Percentiles rank a stretch among this genome's conserved stretches.
Evolutionary conservation across 192 early-diverging fungal genomes (phyloP).

Genomic region (Linnemannia hyalina): DNA sequence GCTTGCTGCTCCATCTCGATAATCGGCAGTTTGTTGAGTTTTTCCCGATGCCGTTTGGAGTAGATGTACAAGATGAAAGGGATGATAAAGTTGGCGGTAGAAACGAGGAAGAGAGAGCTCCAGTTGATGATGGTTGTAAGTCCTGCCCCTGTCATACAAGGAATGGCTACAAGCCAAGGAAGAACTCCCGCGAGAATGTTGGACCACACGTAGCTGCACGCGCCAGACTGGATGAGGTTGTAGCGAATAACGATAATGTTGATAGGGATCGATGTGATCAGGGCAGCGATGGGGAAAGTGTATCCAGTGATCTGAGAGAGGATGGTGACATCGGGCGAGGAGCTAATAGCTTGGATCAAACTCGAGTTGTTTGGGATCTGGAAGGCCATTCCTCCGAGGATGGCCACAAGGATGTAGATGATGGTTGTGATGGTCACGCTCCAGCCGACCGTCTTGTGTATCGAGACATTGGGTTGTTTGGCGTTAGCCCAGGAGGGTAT

Average conservation of each 20-base stretch:
- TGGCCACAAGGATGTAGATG: conserved; percentile 67
- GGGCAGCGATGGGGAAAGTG: conserved; percentile 64
- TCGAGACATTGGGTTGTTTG: conserved; percentile 67
- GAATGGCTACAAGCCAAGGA: conserved; percentile 74
- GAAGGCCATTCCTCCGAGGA: conserved; percentile 62
- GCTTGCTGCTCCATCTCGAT: conserved; percentile 19
- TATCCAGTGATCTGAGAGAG: conserved; percentile 60
- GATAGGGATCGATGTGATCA: conserved; percentile 79
- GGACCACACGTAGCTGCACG: conserved; percentile 56
- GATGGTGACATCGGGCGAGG: conserved; percentile 27
- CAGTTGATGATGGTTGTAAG: conserved; percentile 73
- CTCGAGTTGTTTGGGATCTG: conserved; percentile 51
- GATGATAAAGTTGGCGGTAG: conserved; percentile 75
- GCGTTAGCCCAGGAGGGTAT: conserved; percentile 76
- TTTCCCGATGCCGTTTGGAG: conserved; percentile 53
- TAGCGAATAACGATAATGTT: conserved; percentile 74
- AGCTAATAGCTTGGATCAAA: conserved; percentile 49
- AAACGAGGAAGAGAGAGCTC: conserved; percentile 74
- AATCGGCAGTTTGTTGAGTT: conserved; percentile 24
- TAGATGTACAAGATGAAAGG: conserved; percentile 76
- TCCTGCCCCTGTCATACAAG: conserved; percentile 75
- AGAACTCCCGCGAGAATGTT: conserved; percentile 65
- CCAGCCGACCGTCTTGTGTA: conserved; percentile 69
- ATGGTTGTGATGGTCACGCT: conserved; percentile 63
- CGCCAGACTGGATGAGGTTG: conserved; percentile 69